Evolutionary conservation across 2,329 filamentous ascomycete species (phyloP).

Genomic region (Pseudogymnoascus destructans): DNA sequence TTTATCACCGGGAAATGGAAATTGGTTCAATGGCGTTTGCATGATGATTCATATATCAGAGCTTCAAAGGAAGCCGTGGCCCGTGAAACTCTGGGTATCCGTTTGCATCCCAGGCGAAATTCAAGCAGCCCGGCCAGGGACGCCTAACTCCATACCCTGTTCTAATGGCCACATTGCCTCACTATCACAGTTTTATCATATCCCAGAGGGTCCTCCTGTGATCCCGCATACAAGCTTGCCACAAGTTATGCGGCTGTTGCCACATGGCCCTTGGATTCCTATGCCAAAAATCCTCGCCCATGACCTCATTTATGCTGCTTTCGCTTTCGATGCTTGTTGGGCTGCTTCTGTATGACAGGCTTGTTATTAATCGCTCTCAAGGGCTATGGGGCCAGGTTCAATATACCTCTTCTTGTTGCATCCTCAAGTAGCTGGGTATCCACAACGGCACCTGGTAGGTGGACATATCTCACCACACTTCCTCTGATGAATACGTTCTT

Average conservation of each 20-base stretch:
- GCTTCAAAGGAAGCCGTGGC: not conserved
- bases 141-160: conserved; percentile 9
- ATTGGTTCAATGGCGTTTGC: not conserved
- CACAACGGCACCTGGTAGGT: conserved; percentile 52
- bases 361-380: conserved; percentile 14
- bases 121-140: conserved; percentile 5
- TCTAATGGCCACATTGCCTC: conserved; percentile 2
- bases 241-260: not conserved
- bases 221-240: not conserved
- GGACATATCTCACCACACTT: conserved; percentile 62
- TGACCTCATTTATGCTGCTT: conserved; percentile 15
- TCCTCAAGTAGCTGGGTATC: conserved; percentile 61
- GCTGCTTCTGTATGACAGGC: conserved; percentile 32
- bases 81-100: conserved; percentile 5
- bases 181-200: conserved; percentile 4
- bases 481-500: conserved; percentile 68
- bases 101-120: conserved; percentile 7
- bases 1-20: not conserved
- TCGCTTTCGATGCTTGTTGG: conserved; percentile 36
- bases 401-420: conserved; percentile 50
- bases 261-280: not conserved
- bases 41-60: conserved; percentile 6
- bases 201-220: not conserved
- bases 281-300: not conserved
- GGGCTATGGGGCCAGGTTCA: not conserved